phyloP scores from a whole-genome alignment of 2,329 filamentous ascomycete genomes.

The Colletotrichum musae region DNA sequence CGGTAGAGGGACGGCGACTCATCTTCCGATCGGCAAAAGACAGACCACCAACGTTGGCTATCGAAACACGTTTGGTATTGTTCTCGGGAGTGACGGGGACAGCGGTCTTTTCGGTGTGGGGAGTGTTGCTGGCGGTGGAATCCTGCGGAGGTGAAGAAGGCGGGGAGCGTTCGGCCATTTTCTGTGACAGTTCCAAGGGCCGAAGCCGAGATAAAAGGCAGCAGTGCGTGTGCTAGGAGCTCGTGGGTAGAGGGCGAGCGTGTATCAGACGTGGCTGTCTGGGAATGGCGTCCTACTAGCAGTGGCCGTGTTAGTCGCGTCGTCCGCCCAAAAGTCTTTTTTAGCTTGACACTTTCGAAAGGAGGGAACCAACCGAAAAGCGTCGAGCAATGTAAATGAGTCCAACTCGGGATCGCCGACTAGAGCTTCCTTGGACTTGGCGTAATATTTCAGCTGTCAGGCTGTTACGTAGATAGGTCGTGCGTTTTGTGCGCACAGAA shows the following conservation, averaged over 20 bases:
- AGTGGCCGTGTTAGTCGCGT: slow-evolving; percentile 35
- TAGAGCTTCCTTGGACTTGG: slow-evolving; percentile 32
- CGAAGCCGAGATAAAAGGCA: slow-evolving; percentile 34
- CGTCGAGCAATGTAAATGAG: slow-evolving; percentile 1
- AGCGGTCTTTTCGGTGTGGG: slow-evolving; percentile 18
- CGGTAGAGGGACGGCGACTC: slow-evolving; percentile 39
- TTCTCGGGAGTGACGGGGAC: slow-evolving; percentile 27
- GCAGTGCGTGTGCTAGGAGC: slow-evolving; percentile 21
- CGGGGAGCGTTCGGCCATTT: slow-evolving; percentile 36
- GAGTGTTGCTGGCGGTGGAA: slow-evolving; percentile 22
- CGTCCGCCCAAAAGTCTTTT: slow-evolving; percentile 10
- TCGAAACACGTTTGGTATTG: slow-evolving; percentile 34
- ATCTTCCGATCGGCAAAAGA: slow-evolving; percentile 53
- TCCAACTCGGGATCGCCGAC: neutral
- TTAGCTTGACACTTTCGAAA: slow-evolving; percentile 32
- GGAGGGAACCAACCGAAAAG: slow-evolving; percentile 4
- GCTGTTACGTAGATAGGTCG: slow-evolving; percentile 26
- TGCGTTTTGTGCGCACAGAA: slow-evolving; percentile 16
- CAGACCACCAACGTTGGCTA: slow-evolving; percentile 16
- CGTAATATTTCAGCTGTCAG: slow-evolving; percentile 37
- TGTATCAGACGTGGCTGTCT: slow-evolving; percentile 28
- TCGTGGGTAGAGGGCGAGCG: slow-evolving; percentile 3
- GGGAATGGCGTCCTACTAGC: slow-evolving; percentile 33
- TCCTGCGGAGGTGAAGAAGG: slow-evolving; percentile 29
- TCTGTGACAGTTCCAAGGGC: slow-evolving; percentile 21